A percentile compares a stretch with the other conserved stretches of the same genome.
Evolutionary conservation across 2,329 filamentous ascomycete genomes (phyloP).

Genomic region (Fusarium concolor): DNA sequence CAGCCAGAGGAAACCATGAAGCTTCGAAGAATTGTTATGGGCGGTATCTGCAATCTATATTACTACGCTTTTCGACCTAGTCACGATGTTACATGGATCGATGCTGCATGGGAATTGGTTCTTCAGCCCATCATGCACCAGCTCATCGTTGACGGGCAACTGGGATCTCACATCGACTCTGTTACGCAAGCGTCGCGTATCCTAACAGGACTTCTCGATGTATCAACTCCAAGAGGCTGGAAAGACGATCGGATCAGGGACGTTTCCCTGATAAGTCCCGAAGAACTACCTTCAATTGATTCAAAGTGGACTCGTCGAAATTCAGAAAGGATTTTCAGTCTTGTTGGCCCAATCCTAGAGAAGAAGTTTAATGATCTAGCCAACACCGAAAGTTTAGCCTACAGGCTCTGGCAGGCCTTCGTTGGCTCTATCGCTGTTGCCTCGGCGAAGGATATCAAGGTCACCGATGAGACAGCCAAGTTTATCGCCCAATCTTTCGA

Average conservation of each 20-base stretch:
- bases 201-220: conserved; percentile 77
- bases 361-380: conserved; percentile 72
- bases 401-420: conserved; percentile 70
- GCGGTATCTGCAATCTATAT: conserved; percentile 81
- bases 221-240: conserved; percentile 72
- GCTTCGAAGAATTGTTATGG: conserved; percentile 68
- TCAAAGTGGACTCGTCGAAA: conserved; percentile 88
- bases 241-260: conserved; percentile 77
- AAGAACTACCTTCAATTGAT: conserved; percentile 87
- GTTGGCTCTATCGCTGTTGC: conserved; percentile 73
- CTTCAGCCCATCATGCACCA: conserved; percentile 72
- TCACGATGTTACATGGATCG: conserved; percentile 72
- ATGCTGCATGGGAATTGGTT: conserved; percentile 82
- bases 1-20: conserved; percentile 62
- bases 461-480: conserved; percentile 83
- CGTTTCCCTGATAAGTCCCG: conserved; percentile 66
- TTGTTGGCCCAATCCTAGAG: conserved; percentile 70
- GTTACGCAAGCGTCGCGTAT: conserved; percentile 72
- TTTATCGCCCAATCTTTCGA: conserved; percentile 80
- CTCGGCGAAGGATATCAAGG: conserved; percentile 87
- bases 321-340: conserved; percentile 70
- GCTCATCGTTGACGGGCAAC: conserved; percentile 59
- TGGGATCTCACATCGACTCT: conserved; percentile 60
- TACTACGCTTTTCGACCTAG: conserved; percentile 86
- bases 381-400: conserved; percentile 64